Base-by-base conservation (phyloP, 164 flowering plant genomes). In the Vitis rotundifolia region DNA sequence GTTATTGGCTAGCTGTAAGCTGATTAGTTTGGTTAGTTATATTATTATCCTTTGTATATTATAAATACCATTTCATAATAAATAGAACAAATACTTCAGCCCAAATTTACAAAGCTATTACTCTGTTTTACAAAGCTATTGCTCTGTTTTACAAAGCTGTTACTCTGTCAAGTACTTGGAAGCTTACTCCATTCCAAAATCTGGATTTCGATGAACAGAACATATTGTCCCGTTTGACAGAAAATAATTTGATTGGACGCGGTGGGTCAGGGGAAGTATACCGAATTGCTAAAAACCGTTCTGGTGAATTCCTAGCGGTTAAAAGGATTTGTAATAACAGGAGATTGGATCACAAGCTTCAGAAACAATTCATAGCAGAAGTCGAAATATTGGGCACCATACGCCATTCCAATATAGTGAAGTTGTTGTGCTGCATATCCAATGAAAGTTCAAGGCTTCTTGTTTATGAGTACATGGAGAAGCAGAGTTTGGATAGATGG, bases 241-340 rank as follows among this genome's bases (percentile, higher is more conserved):
- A 91, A 2, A 66, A 57, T 59, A 88, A 88, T 67, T 19, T 84
- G 71, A 87, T 94, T 8, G 98, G 97, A 9, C 83, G 86, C 53
- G 98, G 98, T 2, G 97, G 97, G 0, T 87, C 92, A 4, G 98
- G 98, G 53, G 81, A 83, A 66, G 94, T 94, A 0, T 94, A 87
- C 75, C 77, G 81, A 15, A 73, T 89, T 11, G n/a, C 71, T 2
- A 19, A 78, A 3, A 75, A 73, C 54, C 49, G 70, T 0, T 2
- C 77, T 0, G 88, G 84, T 1, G 86, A 83, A 7, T 80, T 13
- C n/a, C 90, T 89, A 44, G 98, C 97, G 3, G 98, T 94, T 13
- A 94, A 94, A 68, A 86, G 75, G 83, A 88, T 92, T 16, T 84
- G 90, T 86, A 87, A 73, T 26, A 73, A 52, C 63, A 71, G 49